Percentiles rank a stretch among this genome's conserved stretches.
Conservation (phyloP, 768 basidiomycete species). For the Rhizopogon rudus region DNA sequence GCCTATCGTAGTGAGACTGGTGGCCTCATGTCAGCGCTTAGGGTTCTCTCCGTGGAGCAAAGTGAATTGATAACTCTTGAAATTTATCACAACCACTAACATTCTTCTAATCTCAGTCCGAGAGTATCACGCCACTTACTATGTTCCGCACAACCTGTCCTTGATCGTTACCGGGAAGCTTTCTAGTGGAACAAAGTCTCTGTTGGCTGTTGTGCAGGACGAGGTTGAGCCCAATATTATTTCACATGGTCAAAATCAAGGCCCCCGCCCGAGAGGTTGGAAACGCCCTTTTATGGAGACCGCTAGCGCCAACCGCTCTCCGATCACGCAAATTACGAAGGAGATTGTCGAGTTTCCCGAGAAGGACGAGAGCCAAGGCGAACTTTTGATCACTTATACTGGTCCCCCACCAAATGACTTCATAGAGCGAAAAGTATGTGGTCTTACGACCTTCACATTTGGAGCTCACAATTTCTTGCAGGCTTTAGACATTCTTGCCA, state of each 20-base stretch:
- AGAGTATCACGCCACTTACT: slow-evolving; percentile 82
- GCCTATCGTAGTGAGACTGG: slow-evolving; percentile 97
- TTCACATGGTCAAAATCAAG: slow-evolving; percentile 66
- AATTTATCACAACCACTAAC: slow-evolving; percentile 12
- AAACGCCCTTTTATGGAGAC: slow-evolving; percentile 94
- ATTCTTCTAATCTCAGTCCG: slow-evolving; percentile 52
- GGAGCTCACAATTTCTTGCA: slow-evolving; percentile 19
- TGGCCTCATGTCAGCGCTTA: slow-evolving; percentile 88
- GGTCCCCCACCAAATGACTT: slow-evolving; percentile 74
- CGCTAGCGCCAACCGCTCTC: slow-evolving; percentile 55
- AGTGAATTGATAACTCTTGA: slow-evolving; percentile 43
- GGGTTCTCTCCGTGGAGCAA: slow-evolving; percentile 81
- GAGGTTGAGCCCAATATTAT: slow-evolving; percentile 81
- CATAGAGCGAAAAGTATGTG: slow-evolving; percentile 61
- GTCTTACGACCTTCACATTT: not conserved
- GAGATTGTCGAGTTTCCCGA: slow-evolving; percentile 91
- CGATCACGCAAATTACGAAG: slow-evolving; percentile 47
- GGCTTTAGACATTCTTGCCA: slow-evolving; percentile 83
- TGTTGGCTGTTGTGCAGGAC: slow-evolving; percentile 78
- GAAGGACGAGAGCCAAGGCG: slow-evolving; percentile 93
- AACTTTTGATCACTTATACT: slow-evolving; percentile 70
- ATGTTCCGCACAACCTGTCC: slow-evolving; percentile 90
- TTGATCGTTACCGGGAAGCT: slow-evolving; percentile 88
- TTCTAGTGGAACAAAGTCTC: slow-evolving; percentile 64
- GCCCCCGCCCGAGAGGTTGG: slow-evolving; percentile 75